phyloP scores from a whole-genome alignment of 1,284 basidiomycete genomes.

The Leccinum pachyderme region DNA sequence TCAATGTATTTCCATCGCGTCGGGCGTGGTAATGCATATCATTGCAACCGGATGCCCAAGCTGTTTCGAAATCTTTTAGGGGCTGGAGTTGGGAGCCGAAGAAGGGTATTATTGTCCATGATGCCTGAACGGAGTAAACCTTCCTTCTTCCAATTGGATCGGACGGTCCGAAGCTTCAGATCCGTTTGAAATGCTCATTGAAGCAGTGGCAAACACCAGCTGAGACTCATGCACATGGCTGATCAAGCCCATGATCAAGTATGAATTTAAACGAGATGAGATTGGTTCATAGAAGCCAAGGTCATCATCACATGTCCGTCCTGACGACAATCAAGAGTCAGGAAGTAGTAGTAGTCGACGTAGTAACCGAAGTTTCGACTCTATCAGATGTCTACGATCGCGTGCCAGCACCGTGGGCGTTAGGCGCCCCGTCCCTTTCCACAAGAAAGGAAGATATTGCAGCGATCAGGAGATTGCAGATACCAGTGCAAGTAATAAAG shows the following conservation, averaged over 20 bases:
- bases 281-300: not conserved
- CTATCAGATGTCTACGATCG: not conserved
- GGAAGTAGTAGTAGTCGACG: not conserved
- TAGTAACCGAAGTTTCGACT: not conserved
- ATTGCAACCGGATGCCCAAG: not conserved
- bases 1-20: constrained; percentile 22
- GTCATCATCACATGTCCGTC: not conserved
- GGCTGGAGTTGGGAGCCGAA: not conserved
- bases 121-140: not conserved
- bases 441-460: not conserved
- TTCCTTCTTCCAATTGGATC: not conserved
- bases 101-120: not conserved
- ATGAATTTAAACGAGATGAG: not conserved
- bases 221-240: not conserved
- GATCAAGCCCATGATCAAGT: not conserved
- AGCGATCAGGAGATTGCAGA: not conserved
- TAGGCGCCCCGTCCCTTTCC: not conserved
- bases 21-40: constrained; percentile 1
- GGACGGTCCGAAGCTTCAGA: not conserved
- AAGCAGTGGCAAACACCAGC: not conserved
- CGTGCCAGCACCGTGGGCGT: not conserved
- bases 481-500: not conserved
- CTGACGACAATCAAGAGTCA: not conserved
- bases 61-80: not conserved
- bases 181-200: not conserved